A percentile compares a stretch with the other conserved stretches of the same genome.
Conservation (phyloP, 805 yeast genomes). For the Scheffersomyces spartinae region DNA sequence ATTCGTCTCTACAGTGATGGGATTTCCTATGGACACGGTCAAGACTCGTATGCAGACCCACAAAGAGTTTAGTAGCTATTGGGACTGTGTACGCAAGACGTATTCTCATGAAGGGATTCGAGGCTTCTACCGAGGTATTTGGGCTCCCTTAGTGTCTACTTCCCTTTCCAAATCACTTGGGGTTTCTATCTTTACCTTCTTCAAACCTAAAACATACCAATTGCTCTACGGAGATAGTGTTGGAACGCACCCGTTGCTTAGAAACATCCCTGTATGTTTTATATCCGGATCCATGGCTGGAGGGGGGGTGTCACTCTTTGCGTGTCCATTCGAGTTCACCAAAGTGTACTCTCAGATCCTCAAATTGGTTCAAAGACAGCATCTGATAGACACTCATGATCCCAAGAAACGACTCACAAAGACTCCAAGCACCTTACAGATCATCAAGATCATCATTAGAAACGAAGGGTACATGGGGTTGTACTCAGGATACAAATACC, state of each 20-base stretch:
- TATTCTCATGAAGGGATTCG: constrained; percentile 47
- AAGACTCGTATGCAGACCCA: constrained; percentile 83
- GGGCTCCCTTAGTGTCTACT: constrained; percentile 62
- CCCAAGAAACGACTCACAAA: constrained; percentile 21
- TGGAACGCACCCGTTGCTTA: constrained; percentile 33
- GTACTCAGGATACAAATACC: constrained; percentile 65
- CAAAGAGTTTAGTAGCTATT: constrained; percentile 38
- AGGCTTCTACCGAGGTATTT: constrained; percentile 68
- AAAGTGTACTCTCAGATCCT: constrained; percentile 72
- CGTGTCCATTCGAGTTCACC: constrained; percentile 80
- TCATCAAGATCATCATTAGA: constrained; percentile 34
- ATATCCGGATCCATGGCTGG: constrained; percentile 61
- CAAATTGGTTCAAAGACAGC: constrained; percentile 23
- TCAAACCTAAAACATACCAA: constrained; percentile 38
- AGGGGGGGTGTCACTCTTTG: constrained; percentile 45
- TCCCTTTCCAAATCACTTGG: constrained; percentile 54
- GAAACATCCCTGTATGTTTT: constrained; percentile 32
- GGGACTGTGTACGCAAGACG: constrained; percentile 48
- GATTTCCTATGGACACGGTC: constrained; percentile 78
- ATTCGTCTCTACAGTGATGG: constrained; percentile 52
- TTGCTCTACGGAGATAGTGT: too few species aligned
- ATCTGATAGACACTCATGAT: constrained; percentile 9
- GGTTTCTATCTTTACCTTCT: constrained; percentile 49
- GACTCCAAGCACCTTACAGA: constrained; percentile 8
- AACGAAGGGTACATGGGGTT: constrained; percentile 53